Conservation (phyloP, 148 eudicot genomes). For the Fagopyrum homotropicum region DNA sequence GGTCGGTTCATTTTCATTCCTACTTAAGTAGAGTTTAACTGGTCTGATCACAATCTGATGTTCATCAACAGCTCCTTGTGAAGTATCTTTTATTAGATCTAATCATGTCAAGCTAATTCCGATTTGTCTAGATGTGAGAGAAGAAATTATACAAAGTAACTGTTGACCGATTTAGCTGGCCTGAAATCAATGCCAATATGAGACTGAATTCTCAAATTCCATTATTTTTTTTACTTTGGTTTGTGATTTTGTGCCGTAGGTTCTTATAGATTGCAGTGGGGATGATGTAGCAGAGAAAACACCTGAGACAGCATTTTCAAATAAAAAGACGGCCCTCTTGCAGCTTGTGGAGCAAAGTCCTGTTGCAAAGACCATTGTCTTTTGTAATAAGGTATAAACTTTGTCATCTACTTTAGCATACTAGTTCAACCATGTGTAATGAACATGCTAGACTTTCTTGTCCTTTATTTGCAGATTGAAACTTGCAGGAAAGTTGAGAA, state of each 20-base stretch:
- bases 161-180: too few species aligned
- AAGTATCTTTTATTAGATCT: too few species aligned
- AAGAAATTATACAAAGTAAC: too few species aligned
- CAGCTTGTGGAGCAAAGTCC: constrained; percentile 60
- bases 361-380: constrained; percentile 70
- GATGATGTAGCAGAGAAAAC: constrained; percentile 63
- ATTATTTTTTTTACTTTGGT: not conserved
- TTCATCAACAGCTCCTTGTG: not conserved
- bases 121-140: too few species aligned
- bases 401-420: not conserved
- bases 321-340: constrained; percentile 82
- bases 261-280: constrained; percentile 95
- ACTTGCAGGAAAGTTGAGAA: constrained; percentile 97
- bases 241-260: constrained; percentile 29
- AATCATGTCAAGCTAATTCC: too few species aligned
- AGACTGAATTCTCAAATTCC: not conserved
- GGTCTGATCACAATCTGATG: not conserved
- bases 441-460: not conserved
- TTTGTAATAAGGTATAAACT: constrained; percentile 78
- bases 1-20: constrained; percentile 32
- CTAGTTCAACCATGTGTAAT: not conserved
- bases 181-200: too few species aligned
- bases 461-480: constrained; percentile 56
- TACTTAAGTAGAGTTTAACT: not conserved
- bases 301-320: constrained; percentile 83